Conservation (phyloP, 495 filamentous ascomycete genomes). For the Penicillium herquei region DNA sequence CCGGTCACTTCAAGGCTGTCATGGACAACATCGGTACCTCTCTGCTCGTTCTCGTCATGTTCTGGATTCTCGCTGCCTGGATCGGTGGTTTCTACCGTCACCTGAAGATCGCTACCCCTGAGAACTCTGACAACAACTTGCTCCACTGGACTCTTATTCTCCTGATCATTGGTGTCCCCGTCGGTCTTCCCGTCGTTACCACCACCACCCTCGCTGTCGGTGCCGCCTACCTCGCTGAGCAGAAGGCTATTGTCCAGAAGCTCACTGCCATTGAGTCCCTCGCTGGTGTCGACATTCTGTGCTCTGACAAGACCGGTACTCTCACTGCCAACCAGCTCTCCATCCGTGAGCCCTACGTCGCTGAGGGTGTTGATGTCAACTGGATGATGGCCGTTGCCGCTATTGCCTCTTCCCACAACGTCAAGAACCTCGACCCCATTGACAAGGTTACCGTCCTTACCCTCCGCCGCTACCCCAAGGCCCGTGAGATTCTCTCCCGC, state of each 20-base stretch:
- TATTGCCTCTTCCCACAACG: constrained; percentile 72
- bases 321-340: constrained; percentile 73
- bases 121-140: constrained; percentile 50
- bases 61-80: constrained; percentile 70
- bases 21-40: constrained; percentile 79
- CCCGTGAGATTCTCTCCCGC: constrained; percentile 64
- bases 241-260: constrained; percentile 76
- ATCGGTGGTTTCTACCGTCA: constrained; percentile 76
- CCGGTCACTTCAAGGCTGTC: constrained; percentile 79
- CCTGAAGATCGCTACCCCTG: constrained; percentile 63
- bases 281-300: constrained; percentile 73
- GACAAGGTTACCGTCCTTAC: constrained; percentile 76
- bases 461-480: constrained; percentile 71
- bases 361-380: constrained; percentile 73
- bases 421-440: constrained; percentile 75
- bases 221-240: constrained; percentile 70
- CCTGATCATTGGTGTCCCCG: constrained; percentile 71
- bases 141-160: constrained; percentile 68
- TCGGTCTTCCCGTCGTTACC: constrained; percentile 73
- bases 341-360: constrained; percentile 73
- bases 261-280: constrained; percentile 74
- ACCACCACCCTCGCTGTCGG: constrained; percentile 75
- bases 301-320: constrained; percentile 78
- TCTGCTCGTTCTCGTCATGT: constrained; percentile 68
- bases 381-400: constrained; percentile 80